Percentiles rank a stretch among this genome's conserved stretches.
These are phyloP conservation scores for Dentipellis sp. DNA, from an alignment of 768 basidiomycete species.

Conservation along the genomic window DNA sequence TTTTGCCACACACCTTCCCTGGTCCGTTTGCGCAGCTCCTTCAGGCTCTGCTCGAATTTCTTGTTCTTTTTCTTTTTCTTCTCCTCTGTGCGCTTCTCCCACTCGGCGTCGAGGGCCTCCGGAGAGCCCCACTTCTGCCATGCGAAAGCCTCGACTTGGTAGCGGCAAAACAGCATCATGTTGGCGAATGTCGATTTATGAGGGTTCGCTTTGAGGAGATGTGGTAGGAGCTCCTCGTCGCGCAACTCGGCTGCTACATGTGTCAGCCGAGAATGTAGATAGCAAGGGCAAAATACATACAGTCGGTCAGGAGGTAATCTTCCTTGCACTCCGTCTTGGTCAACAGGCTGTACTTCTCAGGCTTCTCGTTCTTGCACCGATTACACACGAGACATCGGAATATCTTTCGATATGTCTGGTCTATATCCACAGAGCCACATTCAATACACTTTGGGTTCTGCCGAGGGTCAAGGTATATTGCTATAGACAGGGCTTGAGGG, in stretches of 20 bases:
- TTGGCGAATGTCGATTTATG: constrained; percentile 94
- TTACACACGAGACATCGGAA: constrained; percentile 86
- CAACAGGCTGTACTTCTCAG: constrained; percentile 88
- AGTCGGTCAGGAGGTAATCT: constrained; percentile 94
- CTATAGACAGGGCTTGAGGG: constrained; percentile 29
- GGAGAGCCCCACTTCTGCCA: constrained; percentile 98
- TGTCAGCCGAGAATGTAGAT: not conserved
- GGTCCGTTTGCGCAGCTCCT: constrained; percentile 75
- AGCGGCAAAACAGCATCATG: constrained; percentile 97
- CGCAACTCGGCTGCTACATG: constrained; percentile 71
- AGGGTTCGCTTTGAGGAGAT: constrained; percentile 89
- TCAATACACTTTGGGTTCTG: constrained; percentile 80
- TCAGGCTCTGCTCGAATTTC: constrained; percentile 89
- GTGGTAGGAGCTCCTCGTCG: constrained; percentile 87
- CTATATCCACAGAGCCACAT: constrained; percentile 85
- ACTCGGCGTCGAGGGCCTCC: constrained; percentile 86
- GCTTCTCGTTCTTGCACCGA: constrained; percentile 79
- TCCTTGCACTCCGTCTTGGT: constrained; percentile 99
- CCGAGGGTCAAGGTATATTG: constrained; percentile 64
- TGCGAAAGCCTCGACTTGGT: constrained; percentile 92
- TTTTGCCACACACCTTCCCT: constrained; percentile 87
- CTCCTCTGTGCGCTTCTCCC: constrained; percentile 63
- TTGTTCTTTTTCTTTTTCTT: constrained; percentile 88
- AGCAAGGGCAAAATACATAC: constrained; percentile 32
- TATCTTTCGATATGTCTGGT: constrained; percentile 69